These are phyloP conservation scores for Plantago major DNA, from an alignment of 257 asterid genomes.

Conservation along the genomic window DNA sequence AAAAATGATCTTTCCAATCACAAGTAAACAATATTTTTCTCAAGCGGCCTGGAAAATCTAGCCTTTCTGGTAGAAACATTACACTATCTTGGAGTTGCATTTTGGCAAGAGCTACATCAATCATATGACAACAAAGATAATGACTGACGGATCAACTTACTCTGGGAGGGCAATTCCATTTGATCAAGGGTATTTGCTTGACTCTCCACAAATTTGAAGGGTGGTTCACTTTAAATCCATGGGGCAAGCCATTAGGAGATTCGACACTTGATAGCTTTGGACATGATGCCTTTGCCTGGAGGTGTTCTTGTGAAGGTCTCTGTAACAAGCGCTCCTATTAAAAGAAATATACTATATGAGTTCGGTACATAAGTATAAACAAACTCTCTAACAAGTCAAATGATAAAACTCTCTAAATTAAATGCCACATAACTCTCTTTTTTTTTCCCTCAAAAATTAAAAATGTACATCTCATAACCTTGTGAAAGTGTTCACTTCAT, in stretches of 20 bases:
- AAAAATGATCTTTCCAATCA: background rate
- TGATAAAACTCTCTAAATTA: no score
- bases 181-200: constrained; percentile 58
- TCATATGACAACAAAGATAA: background rate
- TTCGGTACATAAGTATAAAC: no score
- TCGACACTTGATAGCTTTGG: constrained; percentile 38
- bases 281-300: constrained; percentile 69
- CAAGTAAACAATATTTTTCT: background rate
- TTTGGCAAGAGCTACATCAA: background rate
- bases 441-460: no score
- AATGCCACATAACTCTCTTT: no score
- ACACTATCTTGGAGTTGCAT: background rate
- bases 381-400: no score
- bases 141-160: constrained; percentile 28
- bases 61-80: background rate
- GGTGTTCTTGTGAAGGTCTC: constrained; percentile 55
- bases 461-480: no score
- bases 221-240: constrained; percentile 74
- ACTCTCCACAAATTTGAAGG: constrained; percentile 45
- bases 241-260: constrained; percentile 65
- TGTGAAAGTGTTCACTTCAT: no score
- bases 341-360: no score
- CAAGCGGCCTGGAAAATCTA: background rate
- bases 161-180: constrained; percentile 73
- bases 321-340: no score